Conservation (phyloP, 257 asterid genomes). For the Nicotiana tabacum region DNA sequence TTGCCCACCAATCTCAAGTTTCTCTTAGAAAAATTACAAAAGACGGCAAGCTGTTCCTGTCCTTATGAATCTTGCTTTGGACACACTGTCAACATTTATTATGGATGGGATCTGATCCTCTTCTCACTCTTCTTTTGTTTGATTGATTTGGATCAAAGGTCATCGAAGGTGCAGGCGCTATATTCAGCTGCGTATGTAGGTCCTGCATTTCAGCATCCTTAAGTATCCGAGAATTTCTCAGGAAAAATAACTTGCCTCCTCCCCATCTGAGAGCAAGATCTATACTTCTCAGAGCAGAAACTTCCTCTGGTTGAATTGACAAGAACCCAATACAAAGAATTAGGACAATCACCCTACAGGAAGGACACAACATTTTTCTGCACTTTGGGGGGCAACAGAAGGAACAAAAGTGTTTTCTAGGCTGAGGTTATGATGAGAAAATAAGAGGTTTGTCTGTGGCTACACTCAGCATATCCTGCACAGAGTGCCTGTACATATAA, state of each 20-base stretch:
- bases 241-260: slow-evolving; percentile 9
- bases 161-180: slow-evolving; percentile 56
- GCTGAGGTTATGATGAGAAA: slow-evolving; percentile 15
- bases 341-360: slow-evolving; percentile 30
- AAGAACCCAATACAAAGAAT: slow-evolving; percentile 40
- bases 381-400: slow-evolving; percentile 3
- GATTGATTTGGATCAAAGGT: slow-evolving; percentile 60
- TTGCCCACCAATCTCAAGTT: slow-evolving; percentile 2
- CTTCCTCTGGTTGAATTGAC: slow-evolving; percentile 34
- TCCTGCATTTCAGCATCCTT: slow-evolving; percentile 30
- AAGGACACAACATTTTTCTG: slow-evolving; percentile 44
- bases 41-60: slow-evolving; percentile 5
- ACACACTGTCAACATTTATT: slow-evolving; percentile 42
- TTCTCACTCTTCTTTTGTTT: slow-evolving; percentile 54
- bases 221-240: slow-evolving; percentile 30
- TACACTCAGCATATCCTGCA: slow-evolving; percentile 8
- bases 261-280: slow-evolving; percentile 52
- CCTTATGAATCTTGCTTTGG: neutral
- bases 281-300: slow-evolving; percentile 35
- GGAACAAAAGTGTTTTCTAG: slow-evolving; percentile 10
- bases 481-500: slow-evolving; percentile 24
- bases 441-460: slow-evolving; percentile 21
- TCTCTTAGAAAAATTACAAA: slow-evolving; percentile 9
- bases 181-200: slow-evolving; percentile 24
- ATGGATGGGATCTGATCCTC: slow-evolving; percentile 86